These are phyloP conservation scores for Buddleja alternifolia DNA, from an alignment of 257 asterid genomes.

Conservation along the genomic window DNA sequence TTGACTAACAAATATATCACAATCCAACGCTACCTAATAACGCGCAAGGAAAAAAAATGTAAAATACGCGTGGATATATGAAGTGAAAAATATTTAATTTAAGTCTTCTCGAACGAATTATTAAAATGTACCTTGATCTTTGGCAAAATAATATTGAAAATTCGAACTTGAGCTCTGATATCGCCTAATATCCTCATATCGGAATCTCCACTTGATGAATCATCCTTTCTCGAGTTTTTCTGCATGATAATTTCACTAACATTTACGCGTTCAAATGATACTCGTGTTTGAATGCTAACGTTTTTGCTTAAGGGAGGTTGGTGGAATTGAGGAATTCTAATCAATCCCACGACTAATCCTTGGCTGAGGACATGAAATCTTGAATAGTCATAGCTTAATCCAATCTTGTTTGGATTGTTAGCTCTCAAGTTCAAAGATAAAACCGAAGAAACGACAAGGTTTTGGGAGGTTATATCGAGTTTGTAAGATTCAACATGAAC, in stretches of 20 bases:
- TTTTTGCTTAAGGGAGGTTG: slow-evolving; percentile 69
- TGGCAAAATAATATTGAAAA: slow-evolving; percentile 44
- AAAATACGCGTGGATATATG: neutral
- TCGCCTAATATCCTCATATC: slow-evolving; percentile 59
- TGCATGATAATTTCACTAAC: slow-evolving; percentile 49
- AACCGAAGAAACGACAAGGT: slow-evolving; percentile 49
- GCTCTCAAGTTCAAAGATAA: slow-evolving; percentile 45
- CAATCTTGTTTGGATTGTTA: slow-evolving; percentile 61
- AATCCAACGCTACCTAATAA: slow-evolving; percentile 63
- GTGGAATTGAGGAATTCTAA: slow-evolving; percentile 55
- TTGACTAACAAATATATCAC: slow-evolving; percentile 47
- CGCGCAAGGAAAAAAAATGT: neutral
- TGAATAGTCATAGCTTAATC: slow-evolving; percentile 46
- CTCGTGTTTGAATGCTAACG: slow-evolving; percentile 44
- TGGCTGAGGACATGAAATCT: slow-evolving; percentile 54
- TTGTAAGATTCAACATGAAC: slow-evolving; percentile 51
- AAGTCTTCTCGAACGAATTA: no score
- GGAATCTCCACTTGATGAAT: slow-evolving; percentile 26
- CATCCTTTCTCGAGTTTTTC: slow-evolving; percentile 31
- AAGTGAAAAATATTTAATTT: no score
- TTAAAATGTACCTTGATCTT: slow-evolving; percentile 46
- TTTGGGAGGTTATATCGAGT: slow-evolving; percentile 39
- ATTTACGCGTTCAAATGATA: slow-evolving; percentile 43
- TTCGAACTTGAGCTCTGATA: slow-evolving; percentile 41
- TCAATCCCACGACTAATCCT: slow-evolving; percentile 64